Conservation (phyloP, 2,329 filamentous ascomycete genomes). For the Penicillium polonicum region DNA sequence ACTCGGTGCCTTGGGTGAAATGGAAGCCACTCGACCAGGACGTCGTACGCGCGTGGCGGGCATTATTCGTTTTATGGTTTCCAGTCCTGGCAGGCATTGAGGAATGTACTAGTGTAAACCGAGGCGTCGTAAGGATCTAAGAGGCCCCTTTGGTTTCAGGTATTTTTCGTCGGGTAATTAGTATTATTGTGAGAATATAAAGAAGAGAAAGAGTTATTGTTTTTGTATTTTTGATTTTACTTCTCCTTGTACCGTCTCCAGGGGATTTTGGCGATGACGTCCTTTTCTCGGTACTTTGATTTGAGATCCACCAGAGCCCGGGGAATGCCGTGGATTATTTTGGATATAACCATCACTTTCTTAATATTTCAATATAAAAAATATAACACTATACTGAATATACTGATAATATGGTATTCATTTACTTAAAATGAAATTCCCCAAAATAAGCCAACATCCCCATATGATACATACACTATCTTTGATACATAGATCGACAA, state of each 20-base stretch:
- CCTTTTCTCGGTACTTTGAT: background rate
- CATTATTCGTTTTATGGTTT: slow-evolving; percentile 33
- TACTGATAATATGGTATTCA: background rate
- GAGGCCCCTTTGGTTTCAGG: slow-evolving; percentile 16
- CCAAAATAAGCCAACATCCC: background rate
- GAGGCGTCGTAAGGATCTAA: slow-evolving; percentile 3
- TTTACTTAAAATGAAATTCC: background rate
- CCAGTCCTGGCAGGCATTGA: slow-evolving; percentile 25
- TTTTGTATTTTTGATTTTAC: background rate
- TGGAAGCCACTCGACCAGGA: slow-evolving; percentile 39
- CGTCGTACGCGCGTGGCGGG: slow-evolving; percentile 36
- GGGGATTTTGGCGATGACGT: slow-evolving; percentile 6
- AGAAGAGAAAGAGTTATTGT: background rate
- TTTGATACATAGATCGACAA: slow-evolving; percentile 6
- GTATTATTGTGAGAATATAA: slow-evolving; percentile 5
- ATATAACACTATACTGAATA: background rate
- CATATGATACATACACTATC: background rate
- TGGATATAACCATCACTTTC: background rate
- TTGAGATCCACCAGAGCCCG: background rate
- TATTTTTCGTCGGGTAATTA: slow-evolving; percentile 15
- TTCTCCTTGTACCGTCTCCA: background rate
- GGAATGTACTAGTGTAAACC: slow-evolving; percentile 25
- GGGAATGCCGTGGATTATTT: background rate
- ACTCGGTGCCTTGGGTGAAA: slow-evolving; percentile 24
- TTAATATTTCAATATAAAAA: background rate